Evolutionary conservation across 768 basidiomycete species (phyloP), one percentile per base, ranked within the genome.

Genomic region (Lactarius hengduanensis): DNA sequence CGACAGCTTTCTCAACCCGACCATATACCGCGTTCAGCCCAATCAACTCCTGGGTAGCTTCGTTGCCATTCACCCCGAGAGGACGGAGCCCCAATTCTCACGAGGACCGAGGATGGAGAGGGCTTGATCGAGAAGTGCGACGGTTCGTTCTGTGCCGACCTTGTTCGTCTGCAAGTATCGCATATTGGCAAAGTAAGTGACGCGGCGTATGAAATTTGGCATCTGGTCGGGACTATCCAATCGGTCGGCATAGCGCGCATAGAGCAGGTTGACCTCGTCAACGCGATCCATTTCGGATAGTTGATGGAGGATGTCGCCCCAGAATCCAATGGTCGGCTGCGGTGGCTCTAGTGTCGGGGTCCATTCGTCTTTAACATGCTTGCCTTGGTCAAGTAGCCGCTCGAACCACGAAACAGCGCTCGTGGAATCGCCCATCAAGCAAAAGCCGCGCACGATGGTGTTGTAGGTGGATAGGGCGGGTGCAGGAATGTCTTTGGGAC

Each of bases 391-490:
- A 56, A 89, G 76, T 36, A 94, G 79, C 57, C 84, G 82, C 50
- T 87, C 79, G 71, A 89, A 91, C 93, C 93, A 96, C 6, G 78
- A 74, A 53, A 87, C 71, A 0, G 92, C 92, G 0, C 84, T 87
- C 2, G 77, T 70, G 6, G 87, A 71, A 72, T 95, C 93, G 15
- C 83, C 84, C 11, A 77, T 74, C 15, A 80, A 75, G 69, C 85
- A 81, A 75, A 94, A 94, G 1, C 89, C 89, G 1, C 74, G 75
- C 66, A 94, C 83, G 63, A 92, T 81, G 0, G 79, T 76, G 8
- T 82, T 81, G 72, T 86, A 93, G 0, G 91, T 91, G 0, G 84
- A 82, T 1, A 84, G 78, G 16, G 84, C 80, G 1, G 89, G 86
- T 0, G 79, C 79, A 1, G 90, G 90, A 43, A 83, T 67, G 62